phyloP scores from a whole-genome alignment of 768 basidiomycete genomes.

The Mycena vitilis region DNA sequence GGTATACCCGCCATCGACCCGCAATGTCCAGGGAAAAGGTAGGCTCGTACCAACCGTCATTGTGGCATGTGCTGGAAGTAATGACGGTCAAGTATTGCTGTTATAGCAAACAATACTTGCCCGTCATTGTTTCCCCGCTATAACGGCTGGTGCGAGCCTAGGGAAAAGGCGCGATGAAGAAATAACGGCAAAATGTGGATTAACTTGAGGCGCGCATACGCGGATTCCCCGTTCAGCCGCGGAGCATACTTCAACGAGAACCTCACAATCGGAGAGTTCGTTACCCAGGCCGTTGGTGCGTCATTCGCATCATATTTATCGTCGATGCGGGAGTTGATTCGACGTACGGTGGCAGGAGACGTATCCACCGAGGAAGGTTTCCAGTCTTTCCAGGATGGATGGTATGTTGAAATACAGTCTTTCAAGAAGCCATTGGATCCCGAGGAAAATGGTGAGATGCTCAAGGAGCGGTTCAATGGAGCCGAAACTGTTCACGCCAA shows the following conservation, averaged over 20 bases:
- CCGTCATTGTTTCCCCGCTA: too few relatives aligned
- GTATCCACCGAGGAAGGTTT: conserved; percentile 32
- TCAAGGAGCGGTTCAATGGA: conserved; percentile 31
- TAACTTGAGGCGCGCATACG: conserved; percentile 26
- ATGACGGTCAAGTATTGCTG: not conserved
- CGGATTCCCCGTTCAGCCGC: conserved; percentile 4
- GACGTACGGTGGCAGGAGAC: conserved; percentile 22
- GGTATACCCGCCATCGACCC: conserved; percentile 20
- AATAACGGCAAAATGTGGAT: conserved; percentile 32
- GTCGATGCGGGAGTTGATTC: conserved; percentile 3
- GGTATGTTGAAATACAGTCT: conserved; percentile 31
- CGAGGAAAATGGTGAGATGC: conserved; percentile 26
- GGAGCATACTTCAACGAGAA: conserved; percentile 34
- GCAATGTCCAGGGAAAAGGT: conserved; percentile 23
- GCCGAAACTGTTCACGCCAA: conserved; percentile 30
- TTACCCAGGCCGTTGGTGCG: conserved; percentile 24
- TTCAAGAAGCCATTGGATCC: conserved; percentile 24
- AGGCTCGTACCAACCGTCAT: too few relatives aligned
- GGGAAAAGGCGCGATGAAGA: conserved; percentile 29
- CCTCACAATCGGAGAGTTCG: conserved; percentile 30
- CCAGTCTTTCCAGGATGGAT: conserved; percentile 30
- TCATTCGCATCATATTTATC: not conserved
- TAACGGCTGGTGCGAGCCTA: too few relatives aligned
- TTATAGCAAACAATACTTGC: too few relatives aligned
- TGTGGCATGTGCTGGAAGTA: not conserved